These are phyloP conservation scores for Blepharisma japonicum DNA, from an alignment of 73 alveolate species.

Conservation along the genomic window DNA sequence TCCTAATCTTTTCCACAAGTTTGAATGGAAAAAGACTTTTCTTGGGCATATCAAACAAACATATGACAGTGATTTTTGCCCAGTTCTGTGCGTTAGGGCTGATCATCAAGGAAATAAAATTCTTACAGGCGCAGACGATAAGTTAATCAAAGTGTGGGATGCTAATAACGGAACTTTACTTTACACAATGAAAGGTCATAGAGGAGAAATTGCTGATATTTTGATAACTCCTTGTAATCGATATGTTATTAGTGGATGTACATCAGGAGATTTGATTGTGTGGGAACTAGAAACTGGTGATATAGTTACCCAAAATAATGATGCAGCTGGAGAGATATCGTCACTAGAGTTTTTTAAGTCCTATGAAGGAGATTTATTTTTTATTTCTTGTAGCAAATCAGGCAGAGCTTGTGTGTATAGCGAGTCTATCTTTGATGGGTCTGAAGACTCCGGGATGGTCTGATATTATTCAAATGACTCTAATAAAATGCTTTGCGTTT, in stretches of 20 bases:
- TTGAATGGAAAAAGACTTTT: slow-evolving; percentile 17
- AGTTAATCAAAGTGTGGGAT: slow-evolving; percentile 16
- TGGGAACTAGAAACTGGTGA: slow-evolving; percentile 5
- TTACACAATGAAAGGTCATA: neutral
- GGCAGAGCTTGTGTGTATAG: neutral
- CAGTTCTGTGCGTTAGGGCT: no score
- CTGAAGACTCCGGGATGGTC: neutral
- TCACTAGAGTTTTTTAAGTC: neutral
- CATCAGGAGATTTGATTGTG: neutral
- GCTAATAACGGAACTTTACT: neutral
- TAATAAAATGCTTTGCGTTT: no score
- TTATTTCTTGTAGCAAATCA: neutral
- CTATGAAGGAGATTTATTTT: neutral
- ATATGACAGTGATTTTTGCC: no score
- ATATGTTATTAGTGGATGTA: neutral
- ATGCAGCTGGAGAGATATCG: neutral
- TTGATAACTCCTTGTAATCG: neutral
- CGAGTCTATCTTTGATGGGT: neutral
- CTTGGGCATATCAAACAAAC: neutral
- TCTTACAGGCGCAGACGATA: neutral
- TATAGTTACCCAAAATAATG: neutral
- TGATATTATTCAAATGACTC: neutral
- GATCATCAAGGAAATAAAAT: no score
- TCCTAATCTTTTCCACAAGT: neutral
- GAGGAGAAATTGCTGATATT: neutral